Evolutionary conservation across 139 green algal genomes (phyloP).

Genomic region (Tetraselmis chui): DNA sequence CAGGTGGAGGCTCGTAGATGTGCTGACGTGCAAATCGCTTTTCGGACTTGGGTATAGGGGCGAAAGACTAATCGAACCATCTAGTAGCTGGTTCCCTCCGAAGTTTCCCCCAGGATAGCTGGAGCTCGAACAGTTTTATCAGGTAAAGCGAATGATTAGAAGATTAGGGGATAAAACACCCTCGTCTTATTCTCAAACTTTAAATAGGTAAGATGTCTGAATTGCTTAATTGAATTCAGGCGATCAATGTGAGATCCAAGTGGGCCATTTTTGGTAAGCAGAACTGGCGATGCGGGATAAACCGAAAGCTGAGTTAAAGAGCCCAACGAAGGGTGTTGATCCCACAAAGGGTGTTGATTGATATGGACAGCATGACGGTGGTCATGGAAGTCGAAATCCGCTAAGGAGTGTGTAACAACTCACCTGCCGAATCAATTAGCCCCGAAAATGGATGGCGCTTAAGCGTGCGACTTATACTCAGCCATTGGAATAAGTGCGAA

Average conservation of each 20-base stretch:
- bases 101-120: slow-evolving; percentile 93
- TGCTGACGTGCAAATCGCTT: slow-evolving; percentile 96
- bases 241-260: slow-evolving; percentile 76
- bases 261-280: slow-evolving; percentile 95
- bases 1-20: slow-evolving; percentile 90
- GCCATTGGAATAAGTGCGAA: slow-evolving; percentile 79
- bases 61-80: slow-evolving; percentile 98
- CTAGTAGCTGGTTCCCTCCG: slow-evolving; percentile 91
- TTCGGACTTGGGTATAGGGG: slow-evolving; percentile 94
- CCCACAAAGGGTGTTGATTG: slow-evolving; percentile 91
- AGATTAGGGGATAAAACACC: slow-evolving; percentile 73
- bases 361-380: slow-evolving; percentile 92
- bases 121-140: slow-evolving; percentile 78
- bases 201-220: slow-evolving; percentile 81
- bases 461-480: slow-evolving; percentile 83
- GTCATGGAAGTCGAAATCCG: slow-evolving; percentile 96
- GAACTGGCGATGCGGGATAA: slow-evolving; percentile 94
- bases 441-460: slow-evolving; percentile 92
- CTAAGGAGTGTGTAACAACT: slow-evolving; percentile 98
- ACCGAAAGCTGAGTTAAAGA: slow-evolving; percentile 86
- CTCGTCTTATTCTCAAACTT: slow-evolving; percentile 93
- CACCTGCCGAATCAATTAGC: slow-evolving; percentile 95
- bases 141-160: slow-evolving; percentile 93
- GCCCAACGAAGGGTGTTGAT: slow-evolving; percentile 82
- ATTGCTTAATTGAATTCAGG: slow-evolving; percentile 79